Base-by-base conservation (phyloP, 2,329 filamentous ascomycete genomes). In the Cucurbitaria berberidis region DNA sequence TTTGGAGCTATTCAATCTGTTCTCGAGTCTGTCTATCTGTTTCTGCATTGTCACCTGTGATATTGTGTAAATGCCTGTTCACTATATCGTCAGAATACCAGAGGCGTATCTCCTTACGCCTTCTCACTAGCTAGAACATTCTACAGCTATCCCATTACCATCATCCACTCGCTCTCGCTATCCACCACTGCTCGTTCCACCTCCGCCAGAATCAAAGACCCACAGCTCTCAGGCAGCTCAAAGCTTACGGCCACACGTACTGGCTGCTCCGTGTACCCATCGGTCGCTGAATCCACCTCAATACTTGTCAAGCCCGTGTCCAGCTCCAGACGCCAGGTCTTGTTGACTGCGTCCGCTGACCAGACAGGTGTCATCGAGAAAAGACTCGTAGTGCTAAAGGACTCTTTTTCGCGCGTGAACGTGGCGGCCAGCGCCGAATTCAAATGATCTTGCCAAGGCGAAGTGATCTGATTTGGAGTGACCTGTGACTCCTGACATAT, bases 261-360 rank as follows among this genome's bases (percentile, higher is more conserved):
- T 22, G 3, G 32, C 42, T 24, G 40, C 52, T 49, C 35, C n/a
- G 48, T 34, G 4, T 39, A 54, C 10, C 18, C 15, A 26, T 59
- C 45, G 4, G 22, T 18, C 8, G 29, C 38, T 11, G 29, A 24
- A 10, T 51, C 40, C 4, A 51, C 42, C 21, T 49, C 38, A 8
- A 56, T 29, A 7, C 44, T 47, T 3, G 41, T 44, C 15, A 52
- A 24, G 1, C 50, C 57, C 2, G 57, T 49, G 15, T 63, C 54
- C 4, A 67, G 38, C 29, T 61, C 49, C 13, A 67, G 32, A 3
- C 53, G 24, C 59, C 58, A 66, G 7, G 41, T 38, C 4, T 57
- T 60, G 18, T 40, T 41, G 0, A 16, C 41, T 11, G 18, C 32
- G 24, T 57, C 24, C 9, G 19, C 39, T 11, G 46, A 36, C 60